These are phyloP conservation scores for Aspergillus sclerotioniger DNA, from an alignment of 495 filamentous ascomycete genomes.

Conservation along the genomic window DNA sequence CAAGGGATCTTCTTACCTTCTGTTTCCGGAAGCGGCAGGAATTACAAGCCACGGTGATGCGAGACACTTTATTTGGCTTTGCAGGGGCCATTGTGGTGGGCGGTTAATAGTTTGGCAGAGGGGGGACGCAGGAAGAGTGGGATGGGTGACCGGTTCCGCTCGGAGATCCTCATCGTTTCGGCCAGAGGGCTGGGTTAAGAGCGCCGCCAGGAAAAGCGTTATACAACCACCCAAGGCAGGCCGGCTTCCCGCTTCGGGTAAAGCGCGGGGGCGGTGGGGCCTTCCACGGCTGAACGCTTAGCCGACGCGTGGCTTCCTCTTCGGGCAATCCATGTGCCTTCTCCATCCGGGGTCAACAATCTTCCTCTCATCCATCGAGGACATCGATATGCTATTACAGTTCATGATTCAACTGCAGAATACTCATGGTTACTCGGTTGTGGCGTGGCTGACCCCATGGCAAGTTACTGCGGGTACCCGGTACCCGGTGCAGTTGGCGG, in stretches of 20 bases:
- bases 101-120: not conserved
- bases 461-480: too few relatives aligned
- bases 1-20: slow-evolving; percentile 25
- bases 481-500: too few relatives aligned
- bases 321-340: not conserved
- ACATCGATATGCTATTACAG: too few relatives aligned
- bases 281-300: slow-evolving; percentile 3
- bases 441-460: too few relatives aligned
- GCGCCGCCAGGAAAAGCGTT: not conserved
- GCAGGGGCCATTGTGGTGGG: slow-evolving; percentile 10
- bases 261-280: slow-evolving; percentile 1
- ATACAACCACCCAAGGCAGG: not conserved
- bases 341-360: not conserved
- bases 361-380: too few relatives aligned
- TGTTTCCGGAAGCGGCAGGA: slow-evolving; percentile 40
- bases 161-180: not conserved
- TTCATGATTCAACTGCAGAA: too few relatives aligned
- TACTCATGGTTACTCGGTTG: too few relatives aligned
- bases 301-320: not conserved
- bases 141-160: not conserved
- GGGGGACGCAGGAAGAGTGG: not conserved
- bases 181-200: not conserved
- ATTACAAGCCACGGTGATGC: slow-evolving; percentile 40
- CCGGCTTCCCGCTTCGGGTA: not conserved
- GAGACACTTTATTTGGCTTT: slow-evolving; percentile 23